Base-by-base conservation (phyloP, 1,284 basidiomycete species). In the Naganishia liquefaciens region DNA sequence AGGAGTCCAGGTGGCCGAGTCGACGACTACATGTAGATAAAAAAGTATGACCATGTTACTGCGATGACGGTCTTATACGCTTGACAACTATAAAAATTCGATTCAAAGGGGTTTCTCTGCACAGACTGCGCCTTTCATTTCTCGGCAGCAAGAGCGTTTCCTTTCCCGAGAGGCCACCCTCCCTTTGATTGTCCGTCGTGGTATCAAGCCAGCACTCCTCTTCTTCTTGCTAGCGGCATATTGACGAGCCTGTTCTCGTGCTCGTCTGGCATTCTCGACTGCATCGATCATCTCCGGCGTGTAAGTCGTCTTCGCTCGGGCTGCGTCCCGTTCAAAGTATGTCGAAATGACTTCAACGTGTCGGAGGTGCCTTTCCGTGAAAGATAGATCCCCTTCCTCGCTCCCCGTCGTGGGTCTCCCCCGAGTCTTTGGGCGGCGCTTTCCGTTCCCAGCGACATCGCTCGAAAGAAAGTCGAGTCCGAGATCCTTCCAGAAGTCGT, bases 401-500 rank as follows among this genome's bases (percentile, higher is more conserved):
- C 43, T n/a, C 21, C 33, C 47, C 46, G 25, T 2, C 39, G 17
- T 33, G 19, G 43, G 6, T 5, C 6, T 49, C 11, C 21, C 15
- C 27, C 43, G 11, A 2, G 21, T 23, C 13, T 25, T n/a, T n/a
- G n/a, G 25, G 30, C 25, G n/a, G 25, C 42, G 19, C 9, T 28
- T 5, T 28, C 27, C 49, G 25, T 27, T 27, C n/a, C 10, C 25
- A 5, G 28, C 7, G n/a, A 27, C 37, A 30, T 39, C 11, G 23
- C 47, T 5, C 27, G 27, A 57, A 49, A 49, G 47, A 21, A 4
- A 23, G 10, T n/a, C 51, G 19, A 54, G 55, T 49, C 62, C 64
- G 23, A 86, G 72, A 0, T 69, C 72, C 11, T 72, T 67, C 76
- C 88, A 88, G 57, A 91, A 87, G 2, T 70, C 66, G 3, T 75